Base-by-base conservation (phyloP, 192 early-diverging fungal species). In the Coemansia reversa region DNA sequence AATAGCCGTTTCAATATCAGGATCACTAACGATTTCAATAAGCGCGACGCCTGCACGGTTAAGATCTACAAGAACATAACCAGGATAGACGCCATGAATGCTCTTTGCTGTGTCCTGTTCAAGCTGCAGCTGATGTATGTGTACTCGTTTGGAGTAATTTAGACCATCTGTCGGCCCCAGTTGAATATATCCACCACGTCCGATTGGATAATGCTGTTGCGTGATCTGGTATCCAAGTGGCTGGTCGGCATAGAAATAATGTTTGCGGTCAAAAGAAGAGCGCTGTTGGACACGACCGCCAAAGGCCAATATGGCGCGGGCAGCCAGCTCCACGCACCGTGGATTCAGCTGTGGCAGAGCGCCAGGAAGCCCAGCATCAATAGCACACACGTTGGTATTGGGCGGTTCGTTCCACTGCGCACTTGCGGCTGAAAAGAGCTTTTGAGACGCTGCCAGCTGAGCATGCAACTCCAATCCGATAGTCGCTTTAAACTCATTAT, bases 171-270 rank as follows among this genome's bases (percentile, higher is more conserved):
- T 58, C 18, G 62, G 64, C 0, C 81, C 73, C 9, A 94, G 51
- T 7, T 59, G 65, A 11, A 97, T 57, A 32, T 65, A 70, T 16
- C 94, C 94, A 51, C 89, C 88, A 12, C 76, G 74, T 4, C 93
- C 89, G 65, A 97, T 84, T 11, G 94, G 94, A 45, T 86, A 84
- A 56, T 81, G 84, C 52, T 93, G 87, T 65, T 98, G 95, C 20
- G 95, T 98, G 65, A 98, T 95, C 79, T 98, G 95, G 73, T 94
- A 98, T 18, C 95, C 94, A 52, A 86, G 87, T 14, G 95, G 94
- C 63, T 94, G 81, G 78, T 98, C 95, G 3, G 89, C 86, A 70
- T 98, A 98, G 77, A 95, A 95, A 65, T 98, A 98, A 69, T 98
- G 95, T 69, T 98, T 96, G 50, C 95, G 86, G 58, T 96, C 95